Conservation (phyloP, 1,139 yeast genomes). For the Geotrichum fermentans region DNA sequence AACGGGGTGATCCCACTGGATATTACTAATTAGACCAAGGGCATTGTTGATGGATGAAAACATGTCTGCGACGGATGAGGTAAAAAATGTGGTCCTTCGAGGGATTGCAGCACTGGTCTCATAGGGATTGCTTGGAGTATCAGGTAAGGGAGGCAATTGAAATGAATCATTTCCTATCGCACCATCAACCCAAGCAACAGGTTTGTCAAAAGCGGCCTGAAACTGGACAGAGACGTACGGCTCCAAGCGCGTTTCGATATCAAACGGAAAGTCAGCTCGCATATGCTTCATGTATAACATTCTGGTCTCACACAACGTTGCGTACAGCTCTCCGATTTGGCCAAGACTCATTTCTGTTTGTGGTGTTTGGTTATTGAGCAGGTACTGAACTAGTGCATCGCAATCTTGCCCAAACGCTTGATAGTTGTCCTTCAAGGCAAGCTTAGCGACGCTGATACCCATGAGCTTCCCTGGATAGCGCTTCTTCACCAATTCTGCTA, state of each 20-base stretch:
- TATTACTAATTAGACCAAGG: constrained; percentile 47
- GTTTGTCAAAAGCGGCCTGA: constrained; percentile 47
- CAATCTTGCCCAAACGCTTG: constrained; percentile 63
- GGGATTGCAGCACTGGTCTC: background rate
- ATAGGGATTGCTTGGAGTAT: constrained; percentile 24
- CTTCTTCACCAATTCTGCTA: constrained; percentile 54
- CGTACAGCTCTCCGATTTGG: constrained; percentile 60
- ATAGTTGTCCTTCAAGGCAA: constrained; percentile 53
- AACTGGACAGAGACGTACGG: constrained; percentile 58
- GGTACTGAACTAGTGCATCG: constrained; percentile 53
- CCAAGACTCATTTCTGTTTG: constrained; percentile 44
- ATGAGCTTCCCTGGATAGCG: constrained; percentile 58
- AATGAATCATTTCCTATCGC: constrained; percentile 56
- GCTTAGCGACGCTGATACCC: constrained; percentile 53
- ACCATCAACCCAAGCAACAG: constrained; percentile 49
- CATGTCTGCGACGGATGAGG: constrained; percentile 62
- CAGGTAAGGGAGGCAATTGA: constrained; percentile 45
- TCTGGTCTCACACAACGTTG: constrained; percentile 52
- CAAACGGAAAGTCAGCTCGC: constrained; percentile 45
- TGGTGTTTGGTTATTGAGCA: constrained; percentile 41
- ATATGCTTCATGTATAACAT: constrained; percentile 51
- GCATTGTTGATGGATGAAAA: constrained; percentile 60
- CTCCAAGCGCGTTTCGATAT: constrained; percentile 56
- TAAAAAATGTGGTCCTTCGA: constrained; percentile 31
- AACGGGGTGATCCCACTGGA: constrained; percentile 59